Conservation (phyloP, 441 rosid genomes). For the Daphne laureola region DNA sequence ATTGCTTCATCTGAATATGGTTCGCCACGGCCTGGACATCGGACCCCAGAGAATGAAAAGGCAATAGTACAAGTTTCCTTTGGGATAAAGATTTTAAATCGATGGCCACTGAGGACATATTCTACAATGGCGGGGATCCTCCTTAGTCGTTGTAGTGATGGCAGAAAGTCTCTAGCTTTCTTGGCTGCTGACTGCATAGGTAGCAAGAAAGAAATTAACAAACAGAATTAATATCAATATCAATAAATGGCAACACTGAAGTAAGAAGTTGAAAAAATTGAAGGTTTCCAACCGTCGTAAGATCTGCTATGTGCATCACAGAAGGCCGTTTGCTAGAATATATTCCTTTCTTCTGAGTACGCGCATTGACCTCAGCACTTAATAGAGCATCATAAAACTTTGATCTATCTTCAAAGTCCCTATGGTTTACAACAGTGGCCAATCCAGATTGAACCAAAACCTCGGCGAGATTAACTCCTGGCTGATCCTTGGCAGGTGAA, state of each 20-base stretch:
- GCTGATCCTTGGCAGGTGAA: constrained; percentile 35
- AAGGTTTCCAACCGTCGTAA: constrained; percentile 42
- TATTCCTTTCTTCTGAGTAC: constrained; percentile 60
- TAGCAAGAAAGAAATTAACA: constrained; percentile 11
- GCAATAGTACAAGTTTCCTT: constrained; percentile 97
- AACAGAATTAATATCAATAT: constrained; percentile 7
- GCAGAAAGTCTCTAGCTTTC: constrained; percentile 88
- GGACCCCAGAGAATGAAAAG: constrained; percentile 94
- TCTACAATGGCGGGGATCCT: constrained; percentile 85
- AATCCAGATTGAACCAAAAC: constrained; percentile 71
- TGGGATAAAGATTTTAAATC: constrained; percentile 85
- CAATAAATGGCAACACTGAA: neutral
- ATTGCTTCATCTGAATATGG: constrained; percentile 93
- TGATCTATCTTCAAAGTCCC: constrained; percentile 96
- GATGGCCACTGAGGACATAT: constrained; percentile 96
- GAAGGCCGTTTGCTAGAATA: constrained; percentile 81
- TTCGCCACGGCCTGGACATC: constrained; percentile 94
- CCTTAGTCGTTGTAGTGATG: constrained; percentile 67
- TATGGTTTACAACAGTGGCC: constrained; percentile 72
- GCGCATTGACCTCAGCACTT: constrained; percentile 89
- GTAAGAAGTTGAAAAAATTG: constrained; percentile 1
- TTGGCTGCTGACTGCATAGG: constrained; percentile 58
- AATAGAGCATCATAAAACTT: constrained; percentile 83
- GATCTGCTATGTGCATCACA: constrained; percentile 72
- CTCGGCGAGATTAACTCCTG: constrained; percentile 78